Percentiles rank a stretch among this genome's conserved stretches.
Evolutionary conservation across 2,329 filamentous ascomycete species (phyloP).

Genomic region (Shiraia sp.): DNA sequence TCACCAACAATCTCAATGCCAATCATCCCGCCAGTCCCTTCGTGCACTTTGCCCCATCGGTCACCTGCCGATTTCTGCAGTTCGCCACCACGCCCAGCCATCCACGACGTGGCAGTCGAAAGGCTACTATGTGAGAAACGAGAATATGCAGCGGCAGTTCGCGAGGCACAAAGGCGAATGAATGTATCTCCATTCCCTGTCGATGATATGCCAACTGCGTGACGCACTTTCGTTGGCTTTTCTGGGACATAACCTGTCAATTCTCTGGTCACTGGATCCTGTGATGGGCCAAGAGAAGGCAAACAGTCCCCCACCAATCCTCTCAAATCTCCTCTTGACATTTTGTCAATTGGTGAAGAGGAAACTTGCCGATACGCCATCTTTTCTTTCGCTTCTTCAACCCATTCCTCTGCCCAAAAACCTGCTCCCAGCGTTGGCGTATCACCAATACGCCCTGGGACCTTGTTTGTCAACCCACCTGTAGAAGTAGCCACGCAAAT

Average conservation of each 20-base stretch:
- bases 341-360: constrained; percentile 24
- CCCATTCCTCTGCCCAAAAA: constrained; percentile 89
- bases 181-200: constrained; percentile 92
- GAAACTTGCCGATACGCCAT: constrained; percentile 26
- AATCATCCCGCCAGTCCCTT: constrained; percentile 85
- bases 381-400: constrained; percentile 46
- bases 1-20: constrained; percentile 68
- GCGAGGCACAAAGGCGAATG: constrained; percentile 69
- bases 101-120: constrained; percentile 61
- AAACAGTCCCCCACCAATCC: constrained; percentile 64
- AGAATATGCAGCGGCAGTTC: constrained; percentile 73
- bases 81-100: constrained; percentile 73
- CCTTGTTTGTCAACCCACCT: constrained; percentile 86
- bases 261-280: neutral
- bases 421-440: constrained; percentile 83
- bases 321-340: constrained; percentile 46
- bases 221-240: constrained; percentile 22
- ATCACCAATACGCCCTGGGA: constrained; percentile 82
- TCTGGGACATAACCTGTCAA: neutral
- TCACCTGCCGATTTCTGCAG: constrained; percentile 74
- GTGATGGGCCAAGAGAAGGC: constrained; percentile 50
- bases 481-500: constrained; percentile 69
- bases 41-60: constrained; percentile 72
- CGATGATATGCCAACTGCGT: constrained; percentile 67
- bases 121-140: constrained; percentile 62